phyloP scores from a whole-genome alignment of 2,329 filamentous ascomycete species.

The Cladosporium sp. region DNA sequence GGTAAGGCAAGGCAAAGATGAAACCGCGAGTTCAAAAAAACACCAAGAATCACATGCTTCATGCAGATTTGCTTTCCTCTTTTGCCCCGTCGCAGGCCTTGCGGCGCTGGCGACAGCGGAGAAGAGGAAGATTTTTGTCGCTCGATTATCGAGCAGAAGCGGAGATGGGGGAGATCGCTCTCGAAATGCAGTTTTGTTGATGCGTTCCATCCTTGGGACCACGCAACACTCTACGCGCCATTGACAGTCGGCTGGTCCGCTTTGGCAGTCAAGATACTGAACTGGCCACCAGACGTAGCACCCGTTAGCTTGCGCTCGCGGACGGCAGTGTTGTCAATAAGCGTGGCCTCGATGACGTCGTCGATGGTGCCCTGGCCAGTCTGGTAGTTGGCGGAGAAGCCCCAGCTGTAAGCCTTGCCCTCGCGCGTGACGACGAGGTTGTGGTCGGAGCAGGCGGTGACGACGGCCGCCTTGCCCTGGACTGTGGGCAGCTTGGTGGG shows the following conservation, averaged over 20 bases:
- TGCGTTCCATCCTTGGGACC: too few species aligned
- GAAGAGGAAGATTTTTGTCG: too few species aligned
- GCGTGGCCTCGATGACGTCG: conserved; percentile 68
- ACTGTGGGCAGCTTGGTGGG: conserved; percentile 55
- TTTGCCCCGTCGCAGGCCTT: too few species aligned
- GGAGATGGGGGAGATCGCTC: too few species aligned
- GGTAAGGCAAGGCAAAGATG: too few species aligned
- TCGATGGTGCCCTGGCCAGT: conserved; percentile 72
- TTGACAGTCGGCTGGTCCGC: conserved; percentile 4
- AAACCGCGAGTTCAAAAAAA: too few species aligned
- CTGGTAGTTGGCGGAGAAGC: conserved; percentile 74
- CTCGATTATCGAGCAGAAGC: too few species aligned
- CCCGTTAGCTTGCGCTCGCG: conserved; percentile 66
- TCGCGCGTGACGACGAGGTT: conserved; percentile 62
- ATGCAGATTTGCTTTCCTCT: too few species aligned
- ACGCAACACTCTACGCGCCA: neutral
- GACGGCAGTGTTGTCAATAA: conserved; percentile 80
- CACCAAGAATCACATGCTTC: too few species aligned
- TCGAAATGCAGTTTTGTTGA: too few species aligned
- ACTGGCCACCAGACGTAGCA: conserved; percentile 87
- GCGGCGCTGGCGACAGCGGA: too few species aligned
- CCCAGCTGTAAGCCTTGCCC: conserved; percentile 71
- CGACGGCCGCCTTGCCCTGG: conserved; percentile 43
- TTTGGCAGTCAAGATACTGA: conserved; percentile 46
- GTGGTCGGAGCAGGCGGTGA: conserved; percentile 61